Percentiles rank a stretch among this genome's conserved stretches.
phyloP scores from a whole-genome alignment of 345 rosid genomes.

The Eucalyptus pauciflora region DNA sequence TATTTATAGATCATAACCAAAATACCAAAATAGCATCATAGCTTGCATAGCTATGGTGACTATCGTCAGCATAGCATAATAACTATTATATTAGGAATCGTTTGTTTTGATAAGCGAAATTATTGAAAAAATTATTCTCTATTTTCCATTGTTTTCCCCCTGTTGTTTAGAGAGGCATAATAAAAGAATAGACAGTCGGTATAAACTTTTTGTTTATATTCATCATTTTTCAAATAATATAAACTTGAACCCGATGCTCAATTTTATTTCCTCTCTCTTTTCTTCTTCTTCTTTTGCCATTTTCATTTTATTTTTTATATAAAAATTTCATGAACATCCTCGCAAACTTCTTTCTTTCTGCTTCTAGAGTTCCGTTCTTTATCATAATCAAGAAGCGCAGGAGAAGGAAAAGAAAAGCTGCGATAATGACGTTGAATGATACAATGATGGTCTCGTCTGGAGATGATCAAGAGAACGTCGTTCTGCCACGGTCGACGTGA shows the following conservation, averaged over 20 bases:
- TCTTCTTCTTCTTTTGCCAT: background rate
- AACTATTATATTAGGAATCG: too few species aligned
- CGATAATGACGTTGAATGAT: background rate
- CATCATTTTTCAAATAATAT: background rate
- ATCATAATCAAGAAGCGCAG: too few species aligned
- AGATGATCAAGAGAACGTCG: background rate
- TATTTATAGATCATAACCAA: background rate
- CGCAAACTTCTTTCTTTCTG: background rate
- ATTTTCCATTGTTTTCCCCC: too few species aligned
- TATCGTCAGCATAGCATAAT: too few species aligned
- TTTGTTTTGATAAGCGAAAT: too few species aligned
- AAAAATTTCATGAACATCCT: background rate
- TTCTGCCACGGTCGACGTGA: background rate
- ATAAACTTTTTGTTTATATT: background rate
- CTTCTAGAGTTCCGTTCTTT: background rate
- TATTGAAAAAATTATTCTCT: too few species aligned
- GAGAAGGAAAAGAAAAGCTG: too few species aligned
- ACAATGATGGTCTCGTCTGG: background rate
- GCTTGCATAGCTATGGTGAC: background rate
- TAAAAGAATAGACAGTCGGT: background rate
- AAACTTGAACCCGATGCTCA: background rate
- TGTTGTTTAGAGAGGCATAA: too few species aligned
- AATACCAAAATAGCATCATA: background rate
- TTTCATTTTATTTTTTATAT: background rate
- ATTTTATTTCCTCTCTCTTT: background rate